These are phyloP conservation scores for Aspergillus sp. DNA, from an alignment of 2,329 filamentous ascomycete species.

Conservation along the genomic window DNA sequence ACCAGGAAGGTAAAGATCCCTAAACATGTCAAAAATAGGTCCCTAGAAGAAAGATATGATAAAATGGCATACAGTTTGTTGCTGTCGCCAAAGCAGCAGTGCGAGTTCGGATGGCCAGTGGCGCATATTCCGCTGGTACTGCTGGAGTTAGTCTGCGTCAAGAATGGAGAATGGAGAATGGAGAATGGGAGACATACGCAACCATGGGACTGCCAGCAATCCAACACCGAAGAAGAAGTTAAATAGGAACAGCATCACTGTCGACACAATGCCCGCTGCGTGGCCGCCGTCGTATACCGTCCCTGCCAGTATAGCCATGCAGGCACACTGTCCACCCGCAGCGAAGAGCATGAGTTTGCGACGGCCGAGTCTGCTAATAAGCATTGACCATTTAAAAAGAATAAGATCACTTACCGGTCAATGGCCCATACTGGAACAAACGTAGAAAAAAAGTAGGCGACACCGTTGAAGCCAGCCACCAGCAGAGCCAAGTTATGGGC, in stretches of 20 bases:
- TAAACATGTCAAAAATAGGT: too few relatives aligned
- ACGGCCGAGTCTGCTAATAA: constrained; percentile 43
- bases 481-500: constrained; percentile 36
- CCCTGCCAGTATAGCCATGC: constrained; percentile 50
- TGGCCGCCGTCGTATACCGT: constrained; percentile 43
- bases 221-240: constrained; percentile 56
- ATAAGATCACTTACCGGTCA: constrained; percentile 25
- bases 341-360: constrained; percentile 61
- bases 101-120: constrained; percentile 50
- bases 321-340: constrained; percentile 51
- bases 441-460: constrained; percentile 41
- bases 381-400: not conserved
- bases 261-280: constrained; percentile 43
- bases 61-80: constrained; percentile 49
- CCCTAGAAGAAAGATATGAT: too few relatives aligned
- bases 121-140: constrained; percentile 48
- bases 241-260: constrained; percentile 55
- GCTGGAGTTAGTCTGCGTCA: constrained; percentile 18
- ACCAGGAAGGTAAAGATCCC: constrained; percentile 51
- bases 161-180: constrained; percentile 19
- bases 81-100: constrained; percentile 51
- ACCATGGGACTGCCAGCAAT: constrained; percentile 46
- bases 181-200: constrained; percentile 21
- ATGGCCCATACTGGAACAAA: constrained; percentile 41
- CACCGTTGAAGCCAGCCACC: constrained; percentile 43